Evolutionary conservation across 495 filamentous ascomycete genomes (phyloP), one percentile per base, ranked within the genome.

Genomic region (Penicillium lividum): DNA sequence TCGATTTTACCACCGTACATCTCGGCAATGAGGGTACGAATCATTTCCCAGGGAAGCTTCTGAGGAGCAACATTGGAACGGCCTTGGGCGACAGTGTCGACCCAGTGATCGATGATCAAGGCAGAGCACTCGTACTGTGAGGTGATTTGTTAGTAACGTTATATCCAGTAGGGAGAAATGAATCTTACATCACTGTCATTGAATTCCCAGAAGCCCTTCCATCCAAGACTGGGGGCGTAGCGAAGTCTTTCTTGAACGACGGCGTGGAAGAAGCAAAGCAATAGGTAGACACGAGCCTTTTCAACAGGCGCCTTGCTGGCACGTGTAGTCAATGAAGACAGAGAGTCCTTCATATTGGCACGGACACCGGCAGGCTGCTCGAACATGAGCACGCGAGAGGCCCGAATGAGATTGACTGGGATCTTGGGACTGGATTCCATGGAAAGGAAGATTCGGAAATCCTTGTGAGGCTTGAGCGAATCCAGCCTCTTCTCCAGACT

Each of bases 121-220:
- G 91, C 91, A 15, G 89, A 96, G 77, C 94, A 98, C 79, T 99
- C 93, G 70, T 98, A 98, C 92, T 97, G 65, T 61, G 55, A 5
- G 54, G 30, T 50, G 50, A 45, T 74, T 68, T 79, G 76, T 68
- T 60, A 65, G 66, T 44, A 30, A 57, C 9, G 15, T 47, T 33
- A 13, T 29, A 25, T 44, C 15, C 25, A 50, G 34, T 18, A 22
- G 9, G 18, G 31, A 10, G 13, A 27, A 13, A 18, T 31, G 51
- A 46, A 54, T 57, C 92, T 88, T 84, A 97, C 93, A 75, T 98
- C 94, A 63, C 93, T 96, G 72, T 99, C 94, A 68, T 99, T 99
- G 70, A 99, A 99, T 77, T 99, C 94, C 94, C 94, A 99, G 82
- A 96, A 96, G 55, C 91, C 91, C 78, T 96, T 96, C 94, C 95